Conservation (phyloP, 495 filamentous ascomycete genomes). For the Parmelia sp. region DNA sequence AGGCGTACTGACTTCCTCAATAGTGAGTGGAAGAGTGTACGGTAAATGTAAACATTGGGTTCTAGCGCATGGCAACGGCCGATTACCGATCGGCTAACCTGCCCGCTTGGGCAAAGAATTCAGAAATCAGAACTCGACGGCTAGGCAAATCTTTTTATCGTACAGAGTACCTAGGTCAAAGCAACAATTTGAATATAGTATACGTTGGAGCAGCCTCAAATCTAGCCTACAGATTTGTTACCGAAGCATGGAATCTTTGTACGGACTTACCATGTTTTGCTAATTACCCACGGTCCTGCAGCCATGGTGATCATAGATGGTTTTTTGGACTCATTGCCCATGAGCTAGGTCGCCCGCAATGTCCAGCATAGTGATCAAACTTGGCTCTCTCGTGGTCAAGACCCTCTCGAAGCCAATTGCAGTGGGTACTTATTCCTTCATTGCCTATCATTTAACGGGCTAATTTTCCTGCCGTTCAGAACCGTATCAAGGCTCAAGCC, state of each 20-base stretch:
- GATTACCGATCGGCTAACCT: conserved; percentile 7
- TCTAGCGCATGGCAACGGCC: conserved; percentile 14
- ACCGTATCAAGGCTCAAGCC: conserved; percentile 87
- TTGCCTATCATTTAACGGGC: conserved; percentile 35
- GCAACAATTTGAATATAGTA: too few relatives aligned
- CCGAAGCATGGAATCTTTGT: neutral
- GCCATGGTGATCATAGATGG: neutral
- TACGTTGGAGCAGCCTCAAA: neutral
- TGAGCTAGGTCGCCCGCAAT: conserved; percentile 28
- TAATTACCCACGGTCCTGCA: neutral
- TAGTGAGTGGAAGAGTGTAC: neutral
- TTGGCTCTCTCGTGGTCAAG: conserved; percentile 59
- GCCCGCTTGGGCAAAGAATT: too few relatives aligned
- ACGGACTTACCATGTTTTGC: neutral
- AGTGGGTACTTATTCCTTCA: conserved; percentile 43
- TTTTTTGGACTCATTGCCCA: neutral
- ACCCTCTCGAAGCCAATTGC: conserved; percentile 70
- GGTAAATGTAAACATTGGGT: conserved; percentile 1
- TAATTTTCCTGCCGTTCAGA: conserved; percentile 51
- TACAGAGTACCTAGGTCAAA: too few relatives aligned
- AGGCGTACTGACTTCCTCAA: neutral
- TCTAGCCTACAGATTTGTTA: too few relatives aligned
- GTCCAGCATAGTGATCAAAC: conserved; percentile 61
- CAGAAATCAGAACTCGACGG: too few relatives aligned
- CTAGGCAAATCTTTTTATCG: neutral